Percentiles rank a stretch among this genome's conserved stretches.
These are phyloP conservation scores for Pichia sp. DNA, from an alignment of 1,139 yeast genomes.

Conservation along the genomic window DNA sequence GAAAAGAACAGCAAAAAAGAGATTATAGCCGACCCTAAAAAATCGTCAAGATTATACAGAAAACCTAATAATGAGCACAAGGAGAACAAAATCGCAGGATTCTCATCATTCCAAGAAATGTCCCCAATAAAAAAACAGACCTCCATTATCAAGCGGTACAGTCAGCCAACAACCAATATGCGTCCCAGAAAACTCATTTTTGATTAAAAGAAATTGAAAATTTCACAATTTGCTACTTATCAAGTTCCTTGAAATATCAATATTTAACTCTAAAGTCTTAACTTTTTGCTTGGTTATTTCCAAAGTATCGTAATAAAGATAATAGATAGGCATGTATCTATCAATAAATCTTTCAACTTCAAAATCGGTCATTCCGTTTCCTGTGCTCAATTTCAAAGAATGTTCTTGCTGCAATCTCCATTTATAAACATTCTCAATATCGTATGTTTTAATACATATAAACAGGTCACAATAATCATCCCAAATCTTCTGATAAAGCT, in stretches of 20 bases:
- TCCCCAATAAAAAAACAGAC: too few species aligned
- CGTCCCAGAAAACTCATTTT: constrained; percentile 5
- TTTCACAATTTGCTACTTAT: constrained; percentile 3
- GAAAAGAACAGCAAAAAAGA: too few species aligned
- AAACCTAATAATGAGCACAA: too few species aligned
- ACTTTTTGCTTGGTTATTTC: constrained; percentile 19
- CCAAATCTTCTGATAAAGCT: constrained; percentile 51
- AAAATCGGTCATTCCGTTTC: constrained; percentile 72
- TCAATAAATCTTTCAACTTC: constrained; percentile 63
- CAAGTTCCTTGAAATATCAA: constrained; percentile 26
- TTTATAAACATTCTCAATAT: constrained; percentile 52
- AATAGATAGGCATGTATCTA: constrained; percentile 82
- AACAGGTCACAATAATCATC: constrained; percentile 42
- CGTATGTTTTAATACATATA: constrained; percentile 53
- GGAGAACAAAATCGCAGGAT: too few species aligned
- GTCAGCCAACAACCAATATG: too few species aligned
- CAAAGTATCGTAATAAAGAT: constrained; percentile 50
- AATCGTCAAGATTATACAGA: too few species aligned
- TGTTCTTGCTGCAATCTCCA: constrained; percentile 92
- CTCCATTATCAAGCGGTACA: too few species aligned
- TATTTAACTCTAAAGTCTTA: constrained; percentile 25
- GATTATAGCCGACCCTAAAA: too few species aligned
- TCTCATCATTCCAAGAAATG: too few species aligned
- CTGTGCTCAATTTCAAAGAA: constrained; percentile 41
- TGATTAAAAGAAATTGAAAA: background rate